A percentile compares a stretch with the other conserved stretches of the same genome.
phyloP scores from a whole-genome alignment of 352 stramenopile species.

The Pythium monospermum region DNA sequence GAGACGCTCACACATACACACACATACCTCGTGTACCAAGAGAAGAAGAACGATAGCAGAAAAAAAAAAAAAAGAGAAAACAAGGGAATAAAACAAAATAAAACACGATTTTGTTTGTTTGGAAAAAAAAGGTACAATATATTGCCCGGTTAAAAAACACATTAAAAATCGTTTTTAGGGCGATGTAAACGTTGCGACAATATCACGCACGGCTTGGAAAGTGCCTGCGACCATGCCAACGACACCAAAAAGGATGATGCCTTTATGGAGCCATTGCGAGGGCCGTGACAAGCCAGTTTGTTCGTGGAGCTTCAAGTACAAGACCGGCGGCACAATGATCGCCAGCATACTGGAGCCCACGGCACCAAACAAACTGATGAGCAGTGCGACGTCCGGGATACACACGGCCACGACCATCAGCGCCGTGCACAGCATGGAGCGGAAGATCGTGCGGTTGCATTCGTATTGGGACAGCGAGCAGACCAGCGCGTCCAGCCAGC shows the following conservation, averaged over 20 bases:
- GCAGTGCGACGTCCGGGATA: conserved; percentile 57
- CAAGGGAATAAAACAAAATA: too few relatives aligned
- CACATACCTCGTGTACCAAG: too few relatives aligned
- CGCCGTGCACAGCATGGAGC: conserved; percentile 72
- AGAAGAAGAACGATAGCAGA: too few relatives aligned
- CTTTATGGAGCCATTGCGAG: conserved; percentile 39
- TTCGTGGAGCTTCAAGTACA: conserved; percentile 48
- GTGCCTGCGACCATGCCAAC: conserved; percentile 67
- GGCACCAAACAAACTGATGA: conserved; percentile 79
- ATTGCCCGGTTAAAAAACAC: too few relatives aligned
- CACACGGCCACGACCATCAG: conserved; percentile 76
- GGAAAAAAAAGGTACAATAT: too few relatives aligned
- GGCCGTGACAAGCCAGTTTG: conserved; percentile 25
- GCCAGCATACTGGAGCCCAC: conserved; percentile 78
- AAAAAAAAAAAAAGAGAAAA: too few relatives aligned
- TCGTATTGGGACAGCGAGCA: conserved; percentile 64
- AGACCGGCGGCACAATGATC: conserved; percentile 64
- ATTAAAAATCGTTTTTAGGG: too few relatives aligned
- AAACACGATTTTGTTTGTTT: too few relatives aligned
- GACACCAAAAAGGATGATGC: conserved; percentile 46
- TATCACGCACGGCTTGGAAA: conserved; percentile 43
- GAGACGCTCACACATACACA: too few relatives aligned
- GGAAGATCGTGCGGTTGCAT: conserved; percentile 74
- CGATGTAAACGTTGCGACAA: conserved; percentile 29
- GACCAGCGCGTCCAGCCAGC: conserved; percentile 38